These are phyloP conservation scores for Russula compacta DNA, from an alignment of 768 basidiomycete genomes.

Conservation along the genomic window DNA sequence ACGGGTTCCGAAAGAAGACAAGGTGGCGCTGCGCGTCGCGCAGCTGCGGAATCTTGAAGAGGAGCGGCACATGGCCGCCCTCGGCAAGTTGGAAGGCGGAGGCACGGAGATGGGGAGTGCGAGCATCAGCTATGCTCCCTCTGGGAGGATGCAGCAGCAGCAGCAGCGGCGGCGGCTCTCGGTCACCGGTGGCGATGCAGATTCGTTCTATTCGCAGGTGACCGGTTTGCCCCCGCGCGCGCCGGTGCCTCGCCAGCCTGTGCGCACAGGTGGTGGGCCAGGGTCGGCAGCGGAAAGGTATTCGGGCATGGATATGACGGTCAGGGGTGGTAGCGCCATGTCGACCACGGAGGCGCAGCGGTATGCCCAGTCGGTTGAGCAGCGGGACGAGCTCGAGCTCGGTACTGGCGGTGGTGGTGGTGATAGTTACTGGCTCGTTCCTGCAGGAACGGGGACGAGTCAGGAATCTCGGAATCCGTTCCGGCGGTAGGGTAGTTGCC, in stretches of 20 bases:
- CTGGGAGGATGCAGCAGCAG: neutral
- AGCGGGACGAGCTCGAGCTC: neutral
- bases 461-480: slow-evolving; percentile 6
- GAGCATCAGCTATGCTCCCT: too few species aligned
- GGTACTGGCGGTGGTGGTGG: neutral
- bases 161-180: slow-evolving; percentile 21
- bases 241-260: slow-evolving; percentile 68
- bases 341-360: slow-evolving; percentile 48
- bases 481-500: neutral
- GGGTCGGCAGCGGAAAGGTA: slow-evolving; percentile 31
- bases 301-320: slow-evolving; percentile 41
- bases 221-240: slow-evolving; percentile 52
- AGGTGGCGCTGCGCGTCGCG: slow-evolving; percentile 26
- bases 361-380: slow-evolving; percentile 43
- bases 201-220: slow-evolving; percentile 58
- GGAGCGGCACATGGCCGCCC: slow-evolving; percentile 36
- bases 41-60: slow-evolving; percentile 44
- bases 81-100: slow-evolving; percentile 23
- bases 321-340: slow-evolving; percentile 27
- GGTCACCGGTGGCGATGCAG: slow-evolving; percentile 34
- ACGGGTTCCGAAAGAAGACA: slow-evolving; percentile 11
- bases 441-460: neutral
- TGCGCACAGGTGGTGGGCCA: slow-evolving; percentile 30
- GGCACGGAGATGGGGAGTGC: too few species aligned
- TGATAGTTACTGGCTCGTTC: neutral